Percentiles rank a stretch among this genome's conserved stretches.
Conservation (phyloP, 148 eudicot genomes). For the Silene conica region DNA sequence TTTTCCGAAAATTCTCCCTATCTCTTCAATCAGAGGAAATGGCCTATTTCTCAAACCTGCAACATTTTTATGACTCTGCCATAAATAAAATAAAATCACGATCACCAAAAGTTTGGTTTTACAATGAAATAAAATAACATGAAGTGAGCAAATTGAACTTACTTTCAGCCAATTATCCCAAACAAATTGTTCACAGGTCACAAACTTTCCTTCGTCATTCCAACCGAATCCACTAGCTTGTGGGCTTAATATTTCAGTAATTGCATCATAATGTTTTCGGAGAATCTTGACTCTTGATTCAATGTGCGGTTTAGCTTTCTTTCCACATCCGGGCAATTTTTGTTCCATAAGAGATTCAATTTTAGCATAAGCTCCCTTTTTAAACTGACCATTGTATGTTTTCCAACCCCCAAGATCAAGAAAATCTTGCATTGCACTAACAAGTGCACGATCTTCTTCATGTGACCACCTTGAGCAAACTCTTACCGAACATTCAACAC, state of each 20-base stretch:
- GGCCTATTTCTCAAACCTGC: no score
- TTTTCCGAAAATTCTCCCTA: background rate
- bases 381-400: background rate
- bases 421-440: background rate
- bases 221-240: no score
- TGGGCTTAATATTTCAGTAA: no score
- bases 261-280: no score
- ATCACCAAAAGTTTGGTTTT: background rate
- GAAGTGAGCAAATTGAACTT: no score
- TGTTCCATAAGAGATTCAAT: no score
- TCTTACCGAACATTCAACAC: background rate
- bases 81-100: background rate
- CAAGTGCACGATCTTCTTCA: background rate
- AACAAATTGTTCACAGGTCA: no score
- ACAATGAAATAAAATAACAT: no score
- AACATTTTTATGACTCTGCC: constrained; percentile 1
- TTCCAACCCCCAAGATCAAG: background rate
- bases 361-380: background rate
- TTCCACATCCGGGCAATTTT: no score
- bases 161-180: background rate
- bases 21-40: background rate
- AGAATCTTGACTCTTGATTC: no score
- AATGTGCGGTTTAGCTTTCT: no score
- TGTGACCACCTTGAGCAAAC: background rate
- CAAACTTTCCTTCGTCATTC: no score